Evolutionary conservation across 2,329 filamentous ascomycete species (phyloP).

Genomic region (Cladophialophora carrionii): DNA sequence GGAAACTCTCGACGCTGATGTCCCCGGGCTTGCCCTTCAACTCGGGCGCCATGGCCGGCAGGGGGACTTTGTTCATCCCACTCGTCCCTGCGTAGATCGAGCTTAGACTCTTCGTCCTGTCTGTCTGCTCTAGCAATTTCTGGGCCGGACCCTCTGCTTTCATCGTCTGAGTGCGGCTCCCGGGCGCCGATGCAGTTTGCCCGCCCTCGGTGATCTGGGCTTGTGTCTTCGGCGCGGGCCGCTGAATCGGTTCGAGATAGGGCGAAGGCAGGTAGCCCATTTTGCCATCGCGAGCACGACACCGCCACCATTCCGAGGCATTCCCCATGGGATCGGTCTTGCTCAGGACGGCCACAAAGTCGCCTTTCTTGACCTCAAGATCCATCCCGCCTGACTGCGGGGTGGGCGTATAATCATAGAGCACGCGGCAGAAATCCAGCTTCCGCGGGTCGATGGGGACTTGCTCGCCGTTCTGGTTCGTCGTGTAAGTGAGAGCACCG

Average conservation of each 20-base stretch:
- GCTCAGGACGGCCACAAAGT: slow-evolving; percentile 89
- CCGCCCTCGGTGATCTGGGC: slow-evolving; percentile 44
- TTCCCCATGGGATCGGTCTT: slow-evolving; percentile 92
- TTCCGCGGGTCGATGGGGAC: slow-evolving; percentile 77
- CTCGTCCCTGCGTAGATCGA: slow-evolving; percentile 30
- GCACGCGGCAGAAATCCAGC: slow-evolving; percentile 91
- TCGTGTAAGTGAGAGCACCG: slow-evolving; percentile 52
- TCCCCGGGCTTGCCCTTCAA: slow-evolving; percentile 65
- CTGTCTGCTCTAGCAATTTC: slow-evolving; percentile 33
- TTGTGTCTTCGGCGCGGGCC: slow-evolving; percentile 49
- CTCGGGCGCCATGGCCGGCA: slow-evolving; percentile 47
- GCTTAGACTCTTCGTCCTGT: slow-evolving; percentile 42
- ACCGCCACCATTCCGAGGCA: slow-evolving; percentile 96
- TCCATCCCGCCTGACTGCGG: slow-evolving; percentile 71
- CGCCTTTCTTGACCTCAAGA: slow-evolving; percentile 88
- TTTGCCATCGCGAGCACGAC: slow-evolving; percentile 82
- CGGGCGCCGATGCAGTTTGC: slow-evolving; percentile 42
- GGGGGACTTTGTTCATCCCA: slow-evolving; percentile 28
- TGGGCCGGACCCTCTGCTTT: slow-evolving; percentile 40
- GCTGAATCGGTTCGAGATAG: slow-evolving; percentile 78
- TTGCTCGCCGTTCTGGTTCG: slow-evolving; percentile 45
- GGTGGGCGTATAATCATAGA: slow-evolving; percentile 92
- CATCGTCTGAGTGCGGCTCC: slow-evolving; percentile 60
- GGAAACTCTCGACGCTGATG: slow-evolving; percentile 70
- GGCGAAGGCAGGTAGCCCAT: slow-evolving; percentile 90